phyloP scores from a whole-genome alignment of 1,139 yeast species.

The Geotrichum histeridarum region DNA sequence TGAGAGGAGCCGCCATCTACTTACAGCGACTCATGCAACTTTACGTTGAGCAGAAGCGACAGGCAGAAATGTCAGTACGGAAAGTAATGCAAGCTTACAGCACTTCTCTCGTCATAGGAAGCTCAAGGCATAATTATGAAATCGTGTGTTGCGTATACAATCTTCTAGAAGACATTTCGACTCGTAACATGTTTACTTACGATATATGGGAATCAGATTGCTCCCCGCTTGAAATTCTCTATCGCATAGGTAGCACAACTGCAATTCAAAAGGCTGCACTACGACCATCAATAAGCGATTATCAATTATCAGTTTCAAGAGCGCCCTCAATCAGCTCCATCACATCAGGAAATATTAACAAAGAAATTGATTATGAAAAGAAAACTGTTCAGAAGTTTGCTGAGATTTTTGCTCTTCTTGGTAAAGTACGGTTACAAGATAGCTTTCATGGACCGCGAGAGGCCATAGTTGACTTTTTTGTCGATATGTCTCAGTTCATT shows the following conservation, averaged over 20 bases:
- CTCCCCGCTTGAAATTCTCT: constrained; percentile 43
- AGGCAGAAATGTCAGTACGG: constrained; percentile 28
- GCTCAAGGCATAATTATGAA: constrained; percentile 31
- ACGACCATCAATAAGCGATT: background rate
- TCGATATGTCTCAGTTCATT: constrained; percentile 40
- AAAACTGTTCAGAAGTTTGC: constrained; percentile 22
- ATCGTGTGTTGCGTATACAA: constrained; percentile 28
- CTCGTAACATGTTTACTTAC: constrained; percentile 29
- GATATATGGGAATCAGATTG: constrained; percentile 48
- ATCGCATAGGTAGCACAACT: constrained; percentile 9
- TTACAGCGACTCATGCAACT: constrained; percentile 28
- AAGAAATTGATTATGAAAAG: background rate
- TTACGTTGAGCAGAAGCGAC: constrained; percentile 16
- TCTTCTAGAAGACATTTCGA: constrained; percentile 25
- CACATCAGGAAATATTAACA: background rate
- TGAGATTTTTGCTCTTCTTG: constrained; percentile 23
- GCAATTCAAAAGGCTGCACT: background rate
- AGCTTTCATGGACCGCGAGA: constrained; percentile 45
- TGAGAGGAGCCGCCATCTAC: constrained; percentile 47
- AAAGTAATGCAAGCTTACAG: constrained; percentile 29
- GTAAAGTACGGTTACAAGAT: constrained; percentile 21
- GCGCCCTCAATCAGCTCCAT: too few relatives aligned
- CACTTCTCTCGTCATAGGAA: constrained; percentile 27
- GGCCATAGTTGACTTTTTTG: constrained; percentile 44
- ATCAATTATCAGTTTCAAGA: background rate